Percentiles rank a stretch among this genome's conserved stretches.
Conservation (phyloP, 345 rosid species). For the Gossypium raimondii region DNA sequence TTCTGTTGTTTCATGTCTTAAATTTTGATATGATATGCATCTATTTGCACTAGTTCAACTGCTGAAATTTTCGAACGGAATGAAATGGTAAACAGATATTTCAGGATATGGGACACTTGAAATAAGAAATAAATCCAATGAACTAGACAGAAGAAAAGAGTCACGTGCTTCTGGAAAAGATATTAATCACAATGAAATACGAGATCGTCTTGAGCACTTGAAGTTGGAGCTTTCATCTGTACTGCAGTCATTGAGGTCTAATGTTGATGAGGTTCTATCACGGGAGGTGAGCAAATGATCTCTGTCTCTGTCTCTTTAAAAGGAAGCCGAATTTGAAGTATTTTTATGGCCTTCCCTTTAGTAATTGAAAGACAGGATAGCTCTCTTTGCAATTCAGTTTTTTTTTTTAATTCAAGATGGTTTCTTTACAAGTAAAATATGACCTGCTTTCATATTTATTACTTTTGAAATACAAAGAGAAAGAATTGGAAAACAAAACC, state of each 20-base stretch:
- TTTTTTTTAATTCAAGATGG: neutral
- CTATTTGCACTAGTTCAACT: constrained; percentile 18
- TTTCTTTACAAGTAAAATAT: neutral
- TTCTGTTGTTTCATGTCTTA: constrained; percentile 9
- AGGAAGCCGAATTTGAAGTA: neutral
- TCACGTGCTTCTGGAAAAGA: constrained; percentile 28
- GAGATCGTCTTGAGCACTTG: constrained; percentile 59
- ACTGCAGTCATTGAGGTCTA: constrained; percentile 57
- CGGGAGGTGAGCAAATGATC: constrained; percentile 37
- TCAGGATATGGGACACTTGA: constrained; percentile 26
- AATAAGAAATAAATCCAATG: constrained; percentile 28
- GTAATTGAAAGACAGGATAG: neutral
- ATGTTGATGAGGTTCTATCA: constrained; percentile 31
- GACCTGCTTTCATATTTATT: neutral
- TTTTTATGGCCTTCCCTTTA: constrained; percentile 2
- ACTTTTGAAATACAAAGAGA: neutral
- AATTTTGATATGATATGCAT: constrained; percentile 17
- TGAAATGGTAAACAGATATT: constrained; percentile 9
- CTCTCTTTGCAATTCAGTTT: neutral
- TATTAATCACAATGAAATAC: constrained; percentile 34
- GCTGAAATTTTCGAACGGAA: constrained; percentile 37
- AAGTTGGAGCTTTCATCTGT: constrained; percentile 75
- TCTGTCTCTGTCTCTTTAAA: neutral
- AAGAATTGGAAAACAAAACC: neutral
- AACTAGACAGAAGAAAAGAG: constrained; percentile 30